phyloP scores from a whole-genome alignment of 805 yeast species.

The Barnettozyma vustinii region DNA sequence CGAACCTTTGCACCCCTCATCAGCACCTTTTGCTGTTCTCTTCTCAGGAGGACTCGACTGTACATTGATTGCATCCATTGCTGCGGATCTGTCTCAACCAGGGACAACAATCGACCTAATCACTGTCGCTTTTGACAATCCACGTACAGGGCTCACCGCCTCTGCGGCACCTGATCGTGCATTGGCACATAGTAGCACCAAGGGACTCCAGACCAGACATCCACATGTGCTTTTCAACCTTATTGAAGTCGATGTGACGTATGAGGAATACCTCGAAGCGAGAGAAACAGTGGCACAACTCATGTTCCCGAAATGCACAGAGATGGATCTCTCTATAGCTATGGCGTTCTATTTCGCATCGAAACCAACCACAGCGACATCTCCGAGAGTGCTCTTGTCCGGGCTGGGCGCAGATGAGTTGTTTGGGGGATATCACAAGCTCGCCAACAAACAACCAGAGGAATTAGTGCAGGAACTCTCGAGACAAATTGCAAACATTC shows the following conservation, averaged over 20 bases:
- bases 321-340: conserved; percentile 94
- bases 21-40: conserved; percentile 45
- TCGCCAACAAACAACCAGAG: conserved; percentile 40
- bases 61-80: conserved; percentile 63
- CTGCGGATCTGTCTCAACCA: conserved; percentile 29
- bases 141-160: conserved; percentile 59
- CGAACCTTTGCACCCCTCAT: conserved; percentile 42
- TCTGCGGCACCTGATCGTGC: conserved; percentile 80
- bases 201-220: conserved; percentile 40
- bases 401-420: conserved; percentile 98
- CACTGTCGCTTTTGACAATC: conserved; percentile 90
- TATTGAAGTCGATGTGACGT: conserved; percentile 69
- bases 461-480: conserved; percentile 55
- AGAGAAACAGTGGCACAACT: conserved; percentile 50
- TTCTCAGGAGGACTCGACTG: conserved; percentile 97
- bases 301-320: conserved; percentile 82
- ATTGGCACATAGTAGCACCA: conserved; percentile 62
- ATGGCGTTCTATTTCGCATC: conserved; percentile 93
- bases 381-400: conserved; percentile 61
- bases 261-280: conserved; percentile 52
- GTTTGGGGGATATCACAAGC: conserved; percentile 93
- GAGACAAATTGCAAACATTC: conserved; percentile 66
- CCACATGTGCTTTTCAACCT: conserved; percentile 40
- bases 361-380: conserved; percentile 33
- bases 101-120: conserved; percentile 58